Conservation (phyloP, 192 early-diverging fungal genomes). For the Coemansia erecta region DNA sequence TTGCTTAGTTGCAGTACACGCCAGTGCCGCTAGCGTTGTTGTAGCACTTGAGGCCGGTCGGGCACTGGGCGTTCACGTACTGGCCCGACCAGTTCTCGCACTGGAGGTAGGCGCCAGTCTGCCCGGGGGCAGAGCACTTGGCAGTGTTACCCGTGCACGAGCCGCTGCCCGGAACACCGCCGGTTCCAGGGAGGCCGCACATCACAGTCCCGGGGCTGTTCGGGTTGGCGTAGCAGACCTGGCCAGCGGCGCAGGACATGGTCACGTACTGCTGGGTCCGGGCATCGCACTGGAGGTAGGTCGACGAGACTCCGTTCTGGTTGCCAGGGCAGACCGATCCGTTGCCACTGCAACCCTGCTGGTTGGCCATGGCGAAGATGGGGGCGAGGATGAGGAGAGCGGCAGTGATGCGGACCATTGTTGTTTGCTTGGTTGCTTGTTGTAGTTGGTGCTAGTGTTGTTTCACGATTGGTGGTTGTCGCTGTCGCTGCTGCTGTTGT, state of each 20-base stretch:
- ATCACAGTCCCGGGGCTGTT: slow-evolving; percentile 27
- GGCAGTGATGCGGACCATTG: slow-evolving; percentile 13
- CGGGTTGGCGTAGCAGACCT: slow-evolving; percentile 50
- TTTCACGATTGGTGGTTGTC: not conserved
- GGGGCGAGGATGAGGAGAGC: slow-evolving; percentile 15
- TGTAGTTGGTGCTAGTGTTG: not conserved
- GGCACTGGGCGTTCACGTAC: slow-evolving; percentile 36
- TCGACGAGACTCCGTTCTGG: slow-evolving; percentile 36
- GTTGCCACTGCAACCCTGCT: slow-evolving; percentile 35
- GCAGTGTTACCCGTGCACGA: slow-evolving; percentile 43
- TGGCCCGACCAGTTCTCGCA: slow-evolving; percentile 49
- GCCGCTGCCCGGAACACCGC: slow-evolving; percentile 35
- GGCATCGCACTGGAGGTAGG: slow-evolving; percentile 46
- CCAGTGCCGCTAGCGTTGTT: slow-evolving; percentile 25
- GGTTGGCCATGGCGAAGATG: slow-evolving; percentile 9
- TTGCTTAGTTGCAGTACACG: slow-evolving; percentile 34
- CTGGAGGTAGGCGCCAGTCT: slow-evolving; percentile 34
- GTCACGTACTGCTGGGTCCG: slow-evolving; percentile 29
- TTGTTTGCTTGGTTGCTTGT: slow-evolving; percentile 1
- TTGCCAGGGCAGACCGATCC: slow-evolving; percentile 35
- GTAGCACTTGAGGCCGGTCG: slow-evolving; percentile 46
- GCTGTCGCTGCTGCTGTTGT: too few species aligned
- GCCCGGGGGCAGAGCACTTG: slow-evolving; percentile 34
- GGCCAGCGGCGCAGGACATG: slow-evolving; percentile 30
- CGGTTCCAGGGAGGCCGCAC: slow-evolving; percentile 41